A percentile compares a stretch with the other conserved stretches of the same genome.
These are phyloP conservation scores for Lachancea mirantina DNA, from an alignment of 805 yeast genomes.

Conservation along the genomic window DNA sequence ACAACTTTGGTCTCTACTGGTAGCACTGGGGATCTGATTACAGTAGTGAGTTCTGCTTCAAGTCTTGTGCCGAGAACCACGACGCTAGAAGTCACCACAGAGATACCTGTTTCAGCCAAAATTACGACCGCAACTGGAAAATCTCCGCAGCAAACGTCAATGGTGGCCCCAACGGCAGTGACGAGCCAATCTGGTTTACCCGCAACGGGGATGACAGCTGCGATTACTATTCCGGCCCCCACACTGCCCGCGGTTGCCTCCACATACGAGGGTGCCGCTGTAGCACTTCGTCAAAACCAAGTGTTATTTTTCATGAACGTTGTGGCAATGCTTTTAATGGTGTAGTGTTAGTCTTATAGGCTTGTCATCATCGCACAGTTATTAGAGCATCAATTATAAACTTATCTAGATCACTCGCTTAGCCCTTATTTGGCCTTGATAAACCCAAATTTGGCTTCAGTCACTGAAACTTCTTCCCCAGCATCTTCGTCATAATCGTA, in stretches of 20 bases:
- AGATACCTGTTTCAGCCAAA: constrained; percentile 2
- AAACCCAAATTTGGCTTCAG: constrained; percentile 65
- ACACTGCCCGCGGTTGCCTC: no score
- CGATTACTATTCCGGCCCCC: no score
- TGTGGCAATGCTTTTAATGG: no score
- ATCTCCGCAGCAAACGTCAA: neutral
- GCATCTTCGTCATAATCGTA: constrained; percentile 90
- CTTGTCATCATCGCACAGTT: no score
- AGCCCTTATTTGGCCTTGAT: constrained; percentile 31
- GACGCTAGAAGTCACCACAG: constrained; percentile 7
- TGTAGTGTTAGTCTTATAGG: no score
- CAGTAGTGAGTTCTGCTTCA: constrained; percentile 10
- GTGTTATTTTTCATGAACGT: no score
- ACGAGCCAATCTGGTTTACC: constrained; percentile 5
- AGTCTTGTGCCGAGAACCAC: constrained; percentile 8
- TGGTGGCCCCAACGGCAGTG: neutral
- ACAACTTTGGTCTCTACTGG: constrained; percentile 9
- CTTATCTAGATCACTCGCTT: no score
- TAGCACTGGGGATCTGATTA: constrained; percentile 7
- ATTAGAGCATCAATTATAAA: no score
- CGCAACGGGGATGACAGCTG: constrained; percentile 6
- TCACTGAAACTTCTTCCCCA: constrained; percentile 70
- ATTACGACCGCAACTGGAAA: neutral
- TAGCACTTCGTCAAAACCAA: neutral
- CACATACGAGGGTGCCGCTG: constrained; percentile 11